phyloP scores from a whole-genome alignment of 108 stramenopile genomes.

The Skeletonema grethae region DNA sequence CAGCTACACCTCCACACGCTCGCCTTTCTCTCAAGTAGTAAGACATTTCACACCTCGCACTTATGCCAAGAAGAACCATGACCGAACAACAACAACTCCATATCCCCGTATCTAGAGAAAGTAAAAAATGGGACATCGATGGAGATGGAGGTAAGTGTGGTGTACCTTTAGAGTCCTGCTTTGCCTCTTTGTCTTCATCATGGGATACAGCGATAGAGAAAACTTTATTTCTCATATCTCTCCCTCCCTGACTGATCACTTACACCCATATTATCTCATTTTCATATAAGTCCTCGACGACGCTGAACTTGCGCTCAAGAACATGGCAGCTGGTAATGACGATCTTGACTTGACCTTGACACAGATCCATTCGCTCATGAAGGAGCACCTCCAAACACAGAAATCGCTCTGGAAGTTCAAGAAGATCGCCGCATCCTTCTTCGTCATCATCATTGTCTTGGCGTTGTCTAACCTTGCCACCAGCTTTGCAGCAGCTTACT shows the following conservation, averaged over 20 bases:
- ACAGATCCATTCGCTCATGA: conserved; percentile 1
- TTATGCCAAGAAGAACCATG: no score
- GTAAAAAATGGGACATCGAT: background rate
- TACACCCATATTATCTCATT: no score
- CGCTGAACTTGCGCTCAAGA: conserved; percentile 6
- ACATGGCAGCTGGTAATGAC: background rate
- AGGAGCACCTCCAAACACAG: background rate
- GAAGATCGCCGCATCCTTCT: conserved; percentile 20
- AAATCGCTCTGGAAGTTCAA: conserved; percentile 3
- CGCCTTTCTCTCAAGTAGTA: no score
- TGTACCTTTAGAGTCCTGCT: no score
- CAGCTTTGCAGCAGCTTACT: conserved; percentile 53
- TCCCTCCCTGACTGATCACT: no score
- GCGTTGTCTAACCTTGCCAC: conserved; percentile 57
- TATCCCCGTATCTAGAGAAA: no score
- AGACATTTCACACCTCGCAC: no score
- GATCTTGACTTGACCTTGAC: background rate
- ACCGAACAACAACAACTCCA: no score
- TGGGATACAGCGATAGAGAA: no score
- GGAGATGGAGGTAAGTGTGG: conserved; percentile 3
- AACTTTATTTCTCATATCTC: no score
- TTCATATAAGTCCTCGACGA: conserved; percentile 2
- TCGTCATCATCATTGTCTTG: conserved; percentile 42
- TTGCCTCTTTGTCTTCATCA: no score
- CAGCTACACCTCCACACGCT: no score